Percentiles rank a stretch among this genome's conserved stretches.
phyloP scores from a whole-genome alignment of 306 rosid species.

The Casuarina equisetifolia region DNA sequence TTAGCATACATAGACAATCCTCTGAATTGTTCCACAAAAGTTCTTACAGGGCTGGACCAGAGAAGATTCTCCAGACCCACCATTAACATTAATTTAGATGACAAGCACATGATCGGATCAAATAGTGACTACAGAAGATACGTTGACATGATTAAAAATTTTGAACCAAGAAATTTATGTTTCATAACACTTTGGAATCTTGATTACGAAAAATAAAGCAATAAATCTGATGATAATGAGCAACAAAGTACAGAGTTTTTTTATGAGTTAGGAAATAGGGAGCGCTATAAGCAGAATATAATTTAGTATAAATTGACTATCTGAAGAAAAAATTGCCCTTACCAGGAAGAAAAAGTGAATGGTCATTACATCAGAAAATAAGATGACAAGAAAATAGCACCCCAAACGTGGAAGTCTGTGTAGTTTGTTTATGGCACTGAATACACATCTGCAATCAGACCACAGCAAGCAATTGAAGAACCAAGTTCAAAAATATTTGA shows the following conservation, averaged over 20 bases:
- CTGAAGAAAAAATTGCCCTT: slow-evolving; percentile 29
- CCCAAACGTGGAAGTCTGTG: slow-evolving; percentile 77
- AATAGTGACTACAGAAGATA: slow-evolving; percentile 3
- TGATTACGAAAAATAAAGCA: neutral
- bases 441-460: slow-evolving; percentile 63
- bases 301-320: slow-evolving; percentile 7
- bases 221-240: slow-evolving; percentile 1
- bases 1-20: neutral
- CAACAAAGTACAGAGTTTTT: neutral
- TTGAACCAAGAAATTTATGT: neutral
- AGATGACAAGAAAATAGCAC: slow-evolving; percentile 82
- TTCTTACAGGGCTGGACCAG: neutral
- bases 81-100: neutral
- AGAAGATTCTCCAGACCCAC: neutral
- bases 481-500: slow-evolving; percentile 4
- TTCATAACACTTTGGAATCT: neutral
- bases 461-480: slow-evolving; percentile 27
- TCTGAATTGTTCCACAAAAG: neutral
- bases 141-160: neutral
- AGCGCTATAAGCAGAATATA: neutral
- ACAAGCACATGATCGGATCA: neutral
- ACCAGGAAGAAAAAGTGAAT: slow-evolving; percentile 96
- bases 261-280: neutral
- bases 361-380: slow-evolving; percentile 77
- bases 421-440: slow-evolving; percentile 85